phyloP scores from a whole-genome alignment of 495 filamentous ascomycete species.

The Lasiosphaeriaceae sp. region DNA sequence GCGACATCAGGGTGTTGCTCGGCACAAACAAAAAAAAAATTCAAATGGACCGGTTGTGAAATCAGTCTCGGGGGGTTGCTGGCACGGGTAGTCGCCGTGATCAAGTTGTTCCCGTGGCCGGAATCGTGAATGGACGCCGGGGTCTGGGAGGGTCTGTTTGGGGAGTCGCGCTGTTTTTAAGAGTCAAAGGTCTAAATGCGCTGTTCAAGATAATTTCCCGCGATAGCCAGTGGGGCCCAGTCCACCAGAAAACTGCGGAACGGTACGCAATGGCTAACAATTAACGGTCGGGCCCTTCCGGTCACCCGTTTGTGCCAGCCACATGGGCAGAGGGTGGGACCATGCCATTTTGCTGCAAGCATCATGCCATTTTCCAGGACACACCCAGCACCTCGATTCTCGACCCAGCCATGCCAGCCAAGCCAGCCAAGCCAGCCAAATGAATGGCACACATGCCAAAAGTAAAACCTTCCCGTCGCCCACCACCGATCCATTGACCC shows the following conservation, averaged over 20 bases:
- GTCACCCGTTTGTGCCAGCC: slow-evolving; percentile 21
- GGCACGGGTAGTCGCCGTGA: neutral
- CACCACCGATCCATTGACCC: too few species aligned
- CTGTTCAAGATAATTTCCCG: slow-evolving; percentile 19
- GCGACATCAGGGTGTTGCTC: too few species aligned
- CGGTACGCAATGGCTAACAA: slow-evolving; percentile 20
- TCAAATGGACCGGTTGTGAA: neutral
- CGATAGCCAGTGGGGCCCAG: slow-evolving; percentile 1
- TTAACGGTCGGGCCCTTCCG: slow-evolving; percentile 17
- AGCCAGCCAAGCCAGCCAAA: too few species aligned
- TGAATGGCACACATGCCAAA: too few species aligned
- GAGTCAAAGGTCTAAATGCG: neutral
- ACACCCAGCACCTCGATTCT: too few species aligned
- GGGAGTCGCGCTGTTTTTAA: too few species aligned
- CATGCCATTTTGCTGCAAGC: neutral
- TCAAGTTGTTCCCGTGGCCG: too few species aligned
- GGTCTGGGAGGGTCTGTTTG: too few species aligned
- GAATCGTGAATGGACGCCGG: too few species aligned
- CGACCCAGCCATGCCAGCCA: too few species aligned
- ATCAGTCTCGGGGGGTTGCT: neutral
- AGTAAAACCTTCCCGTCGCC: too few species aligned
- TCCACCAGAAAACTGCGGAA: neutral
- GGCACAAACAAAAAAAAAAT: too few species aligned
- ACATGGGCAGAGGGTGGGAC: neutral
- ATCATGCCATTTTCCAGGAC: slow-evolving; percentile 19